Base-by-base conservation (phyloP, 1,284 basidiomycete genomes). In the Leccinum fuscescens region DNA sequence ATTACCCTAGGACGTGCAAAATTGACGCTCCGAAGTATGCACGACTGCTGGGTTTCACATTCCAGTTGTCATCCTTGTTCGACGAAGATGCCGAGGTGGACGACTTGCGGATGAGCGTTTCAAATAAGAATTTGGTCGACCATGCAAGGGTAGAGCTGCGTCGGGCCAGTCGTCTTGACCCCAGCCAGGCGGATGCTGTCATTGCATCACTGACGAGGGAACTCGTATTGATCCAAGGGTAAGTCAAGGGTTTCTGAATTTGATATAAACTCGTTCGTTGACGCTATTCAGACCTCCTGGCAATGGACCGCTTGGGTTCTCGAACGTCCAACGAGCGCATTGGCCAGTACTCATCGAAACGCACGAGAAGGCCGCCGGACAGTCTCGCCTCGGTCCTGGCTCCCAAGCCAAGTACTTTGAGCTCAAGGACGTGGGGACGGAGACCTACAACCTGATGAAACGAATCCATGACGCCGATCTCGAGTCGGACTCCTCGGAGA, bases 181-280 rank as follows among this genome's bases (percentile, higher is more conserved):
- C 77, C 0, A 87, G 85, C 70, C 89, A 92, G 71, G 85, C 81
- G 0, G 84, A 89, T 60, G 84, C 89, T 1, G 75, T 91, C 6
- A 72, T 92, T 3, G 81, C 85, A 63, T 76, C 83, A 0, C 68
- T 91, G 48, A 82, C 79, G 0, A 73, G 82, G 49, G 86, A 90
- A 66, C 65, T 91, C 0, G 76, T 80, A 1, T 71, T 91, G 56
- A 86, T 91, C 39, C 88, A 91, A 75, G 89, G 89, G 87, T 88
- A 65, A 67, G 80, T 71, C 60, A 7, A 48, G 11, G 3, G 1
- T 12, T 2, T 55, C 4, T 17, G 3, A 42, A 22, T 17, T 48
- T 24, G 6, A 15, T n/a, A 31, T 22, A 4, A 39, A 31, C 3
- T 53, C n/a, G 0, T 46, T 63, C 22, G 56, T 60, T 60, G 5